Evolutionary conservation across 2,329 filamentous ascomycete species (phyloP).

Genomic region (Phialocephala subalpina): DNA sequence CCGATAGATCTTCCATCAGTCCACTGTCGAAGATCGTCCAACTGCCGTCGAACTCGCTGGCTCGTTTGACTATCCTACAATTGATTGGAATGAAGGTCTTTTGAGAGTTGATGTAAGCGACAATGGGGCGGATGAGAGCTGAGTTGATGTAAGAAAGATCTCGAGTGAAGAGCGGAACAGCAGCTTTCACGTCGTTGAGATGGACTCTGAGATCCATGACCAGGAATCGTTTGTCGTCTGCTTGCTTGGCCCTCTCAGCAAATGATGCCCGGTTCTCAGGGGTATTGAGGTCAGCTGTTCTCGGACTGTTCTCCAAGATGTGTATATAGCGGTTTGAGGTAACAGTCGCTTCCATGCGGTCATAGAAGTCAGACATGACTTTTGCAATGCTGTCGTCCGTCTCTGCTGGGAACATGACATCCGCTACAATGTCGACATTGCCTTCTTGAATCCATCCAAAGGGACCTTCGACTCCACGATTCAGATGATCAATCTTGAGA

Average conservation of each 20-base stretch:
- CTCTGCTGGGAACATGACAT: conserved; percentile 93
- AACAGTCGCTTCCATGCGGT: conserved; percentile 92
- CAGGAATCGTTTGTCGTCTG: conserved; percentile 77
- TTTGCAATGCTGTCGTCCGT: conserved; percentile 89
- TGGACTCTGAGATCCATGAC: conserved; percentile 96
- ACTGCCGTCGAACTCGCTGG: conserved; percentile 89
- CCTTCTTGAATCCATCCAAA: conserved; percentile 99
- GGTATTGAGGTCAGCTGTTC: conserved; percentile 40
- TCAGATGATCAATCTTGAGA: conserved; percentile 94
- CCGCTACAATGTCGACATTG: conserved; percentile 94
- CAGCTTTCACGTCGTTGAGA: conserved; percentile 92
- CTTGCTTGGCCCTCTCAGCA: conserved; percentile 39
- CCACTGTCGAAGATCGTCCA: conserved; percentile 96
- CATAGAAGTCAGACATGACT: conserved; percentile 97
- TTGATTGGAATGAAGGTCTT: conserved; percentile 95
- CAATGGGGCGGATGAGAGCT: conserved; percentile 91
- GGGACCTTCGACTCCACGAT: conserved; percentile 89
- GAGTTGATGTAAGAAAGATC: conserved; percentile 97
- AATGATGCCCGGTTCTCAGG: conserved; percentile 37
- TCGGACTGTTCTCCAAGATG: conserved; percentile 57
- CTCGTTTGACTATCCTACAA: conserved; percentile 91
- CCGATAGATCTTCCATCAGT: conserved; percentile 90
- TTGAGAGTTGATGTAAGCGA: conserved; percentile 97
- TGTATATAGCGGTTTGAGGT: conserved; percentile 75
- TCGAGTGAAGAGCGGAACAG: conserved; percentile 89